Base-by-base conservation (phyloP, 169 alveolate species). In the Eimeria acervulina region DNA sequence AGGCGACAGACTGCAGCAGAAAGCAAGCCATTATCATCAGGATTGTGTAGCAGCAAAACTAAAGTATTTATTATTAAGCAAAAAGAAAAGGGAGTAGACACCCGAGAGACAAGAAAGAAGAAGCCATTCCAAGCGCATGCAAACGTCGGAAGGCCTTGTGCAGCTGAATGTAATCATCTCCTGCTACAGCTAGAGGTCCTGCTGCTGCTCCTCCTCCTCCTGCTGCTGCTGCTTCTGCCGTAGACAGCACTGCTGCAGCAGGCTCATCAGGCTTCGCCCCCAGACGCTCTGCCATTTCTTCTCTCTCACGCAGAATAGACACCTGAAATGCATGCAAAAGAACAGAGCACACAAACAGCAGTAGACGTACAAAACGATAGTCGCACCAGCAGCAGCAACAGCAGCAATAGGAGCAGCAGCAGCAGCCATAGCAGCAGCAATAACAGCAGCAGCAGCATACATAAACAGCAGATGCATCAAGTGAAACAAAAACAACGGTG, bases 121-220 rank as follows among this genome's bases (percentile, higher is more conserved):
- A 84, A 28, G 92, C 95, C 92, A 80, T 80, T 52, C 95, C 95
- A 42, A 92, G 85, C 59, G 92, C 63, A 38, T 92, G 90, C 80
- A 74, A 52, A 55, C 66, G 33, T 52, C 47, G 76, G 91, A 92
- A 92, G 40, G 92, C 63, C 84, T 78, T 92, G 72, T 52, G 81
- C 21, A 92, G 91, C 55, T 55, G 88, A 26, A 52, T 42, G 72
- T 55, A 92, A 52, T 92, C 92, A 47, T 28, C 81, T 31, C 85
- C 95, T 10, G 83, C 90, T n/a, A 90, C 95, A 7, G 95, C 92
- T 83, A 31, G 90, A 40, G 42, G 80, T 6, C 92, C 95, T 47
- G 55, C 95, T 17, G 91, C 78, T 31, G 61, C 95, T 51, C 81
- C 95, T 7, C 90, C 90, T 13, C 15, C n/a, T 12, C 68, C 81